phyloP scores from a whole-genome alignment of 768 basidiomycete genomes.

The Pholiota conissans region DNA sequence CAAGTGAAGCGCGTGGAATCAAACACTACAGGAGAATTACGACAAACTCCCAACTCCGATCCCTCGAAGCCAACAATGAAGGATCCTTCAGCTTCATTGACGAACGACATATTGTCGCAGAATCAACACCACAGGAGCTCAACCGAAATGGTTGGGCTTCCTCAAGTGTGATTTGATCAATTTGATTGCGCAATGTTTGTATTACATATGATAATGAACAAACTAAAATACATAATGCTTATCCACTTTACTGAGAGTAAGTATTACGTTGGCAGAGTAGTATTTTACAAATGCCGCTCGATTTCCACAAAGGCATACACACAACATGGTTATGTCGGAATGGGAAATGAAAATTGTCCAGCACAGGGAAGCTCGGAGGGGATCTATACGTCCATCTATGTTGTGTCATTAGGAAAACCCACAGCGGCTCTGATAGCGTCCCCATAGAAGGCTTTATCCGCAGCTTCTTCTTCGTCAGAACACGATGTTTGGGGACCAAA shows the following conservation, averaged over 20 bases:
- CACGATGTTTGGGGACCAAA: neutral
- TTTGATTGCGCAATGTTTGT: too few relatives aligned
- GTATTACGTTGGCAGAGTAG: too few relatives aligned
- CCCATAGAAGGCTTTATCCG: slow-evolving; percentile 4
- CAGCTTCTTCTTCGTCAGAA: neutral
- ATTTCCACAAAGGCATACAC: too few relatives aligned
- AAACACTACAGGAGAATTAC: neutral
- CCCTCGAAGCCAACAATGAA: neutral
- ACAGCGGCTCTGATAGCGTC: slow-evolving; percentile 1
- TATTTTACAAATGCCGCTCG: too few relatives aligned
- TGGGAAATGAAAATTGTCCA: too few relatives aligned
- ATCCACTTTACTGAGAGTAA: too few relatives aligned
- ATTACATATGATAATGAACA: too few relatives aligned
- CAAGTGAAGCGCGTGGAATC: neutral
- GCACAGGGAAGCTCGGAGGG: too few relatives aligned
- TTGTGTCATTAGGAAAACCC: neutral
- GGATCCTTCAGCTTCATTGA: neutral
- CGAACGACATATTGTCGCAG: neutral
- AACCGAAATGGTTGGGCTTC: neutral
- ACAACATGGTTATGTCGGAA: too few relatives aligned
- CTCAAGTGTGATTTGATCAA: too few relatives aligned
- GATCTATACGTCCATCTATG: too few relatives aligned
- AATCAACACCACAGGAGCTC: neutral
- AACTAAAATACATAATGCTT: too few relatives aligned
- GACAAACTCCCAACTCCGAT: neutral